A percentile compares a stretch with the other conserved stretches of the same genome.
phyloP scores from a whole-genome alignment of 805 yeast genomes.

The Yarrowia deformans region DNA sequence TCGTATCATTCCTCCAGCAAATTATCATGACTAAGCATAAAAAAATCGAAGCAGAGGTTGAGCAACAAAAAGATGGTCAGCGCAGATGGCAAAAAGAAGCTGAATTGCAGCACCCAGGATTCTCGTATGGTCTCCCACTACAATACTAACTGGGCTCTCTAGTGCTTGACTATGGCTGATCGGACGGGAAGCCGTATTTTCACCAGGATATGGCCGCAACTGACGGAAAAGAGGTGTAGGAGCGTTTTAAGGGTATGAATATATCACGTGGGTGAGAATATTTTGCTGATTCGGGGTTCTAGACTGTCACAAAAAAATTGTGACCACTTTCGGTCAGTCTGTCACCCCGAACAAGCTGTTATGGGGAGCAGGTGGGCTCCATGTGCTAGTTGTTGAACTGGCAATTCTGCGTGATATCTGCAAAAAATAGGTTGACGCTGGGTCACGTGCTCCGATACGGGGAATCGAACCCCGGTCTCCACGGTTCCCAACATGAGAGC shows the following conservation, averaged over 20 bases:
- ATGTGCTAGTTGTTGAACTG: not conserved
- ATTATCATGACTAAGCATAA: no score
- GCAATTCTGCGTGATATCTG: no score
- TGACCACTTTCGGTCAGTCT: no score
- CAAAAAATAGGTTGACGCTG: not conserved
- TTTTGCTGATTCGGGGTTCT: no score
- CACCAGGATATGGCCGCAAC: constrained; percentile 18
- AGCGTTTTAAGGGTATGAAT: not conserved
- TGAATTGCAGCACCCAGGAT: constrained; percentile 11
- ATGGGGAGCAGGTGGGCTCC: not conserved
- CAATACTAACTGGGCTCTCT: constrained; percentile 13
- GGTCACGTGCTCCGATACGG: constrained; percentile 39
- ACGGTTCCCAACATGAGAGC: constrained; percentile 37
- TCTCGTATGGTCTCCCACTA: constrained; percentile 17
- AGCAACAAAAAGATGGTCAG: no score
- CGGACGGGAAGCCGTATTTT: no score
- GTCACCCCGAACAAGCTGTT: no score
- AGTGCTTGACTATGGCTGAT: constrained; percentile 15
- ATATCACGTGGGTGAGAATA: not conserved
- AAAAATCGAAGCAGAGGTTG: no score
- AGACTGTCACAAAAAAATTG: no score
- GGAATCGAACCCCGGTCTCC: constrained; percentile 41
- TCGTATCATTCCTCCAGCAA: no score
- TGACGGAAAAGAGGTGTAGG: not conserved
- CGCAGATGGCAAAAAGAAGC: not conserved